phyloP scores from a whole-genome alignment of 169 alveolate genomes.

The Plasmodium gallinaceum region DNA sequence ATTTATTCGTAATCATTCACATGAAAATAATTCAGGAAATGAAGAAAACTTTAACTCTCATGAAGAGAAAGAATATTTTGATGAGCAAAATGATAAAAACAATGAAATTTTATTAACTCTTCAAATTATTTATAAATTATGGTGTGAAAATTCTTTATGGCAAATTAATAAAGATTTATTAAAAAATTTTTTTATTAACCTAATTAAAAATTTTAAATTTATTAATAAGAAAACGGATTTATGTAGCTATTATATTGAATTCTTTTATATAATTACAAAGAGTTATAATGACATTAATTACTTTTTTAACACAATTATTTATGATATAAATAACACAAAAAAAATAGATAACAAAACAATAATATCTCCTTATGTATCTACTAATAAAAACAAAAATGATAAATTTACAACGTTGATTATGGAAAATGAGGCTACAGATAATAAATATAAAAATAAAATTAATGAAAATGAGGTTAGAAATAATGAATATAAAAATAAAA shows the following conservation, averaged over 20 bases:
- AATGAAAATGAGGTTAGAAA: neutral
- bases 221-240: conserved; percentile 58
- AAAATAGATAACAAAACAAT: neutral
- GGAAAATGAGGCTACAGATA: neutral
- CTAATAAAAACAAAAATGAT: neutral
- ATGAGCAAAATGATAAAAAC: neutral
- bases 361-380: neutral
- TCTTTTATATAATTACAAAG: conserved; percentile 36
- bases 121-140: conserved; percentile 53
- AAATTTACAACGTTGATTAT: neutral
- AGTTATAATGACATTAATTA: conserved; percentile 41
- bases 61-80: neutral
- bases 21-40: neutral
- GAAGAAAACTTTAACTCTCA: neutral
- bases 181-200: conserved; percentile 41
- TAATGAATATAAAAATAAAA: neutral
- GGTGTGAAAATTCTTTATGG: conserved; percentile 75
- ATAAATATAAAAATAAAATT: neutral
- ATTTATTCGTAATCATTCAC: conserved; percentile 33
- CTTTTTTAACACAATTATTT: conserved; percentile 53
- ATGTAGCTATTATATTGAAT: conserved; percentile 58
- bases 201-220: conserved; percentile 57
- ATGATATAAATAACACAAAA: conserved; percentile 6
- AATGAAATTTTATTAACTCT: conserved; percentile 32
- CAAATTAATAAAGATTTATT: conserved; percentile 58